phyloP scores from a whole-genome alignment of 768 basidiomycete species.

The Boletus patriciae region DNA sequence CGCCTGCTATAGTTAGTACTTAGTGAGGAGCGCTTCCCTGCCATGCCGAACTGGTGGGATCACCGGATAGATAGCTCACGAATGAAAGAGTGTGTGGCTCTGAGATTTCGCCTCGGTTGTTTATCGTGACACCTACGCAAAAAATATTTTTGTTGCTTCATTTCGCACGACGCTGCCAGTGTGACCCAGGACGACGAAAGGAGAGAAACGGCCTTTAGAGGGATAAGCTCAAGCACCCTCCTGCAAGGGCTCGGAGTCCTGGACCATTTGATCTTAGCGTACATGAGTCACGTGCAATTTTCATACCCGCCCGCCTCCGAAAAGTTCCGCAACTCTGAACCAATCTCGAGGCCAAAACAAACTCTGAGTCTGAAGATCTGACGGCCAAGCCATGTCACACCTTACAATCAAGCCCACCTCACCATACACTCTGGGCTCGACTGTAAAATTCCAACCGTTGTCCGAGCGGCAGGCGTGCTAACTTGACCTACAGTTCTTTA shows the following conservation, averaged over 20 bases:
- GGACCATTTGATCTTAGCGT: no score
- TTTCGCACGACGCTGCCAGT: neutral
- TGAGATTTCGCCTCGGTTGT: neutral
- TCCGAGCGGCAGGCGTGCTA: neutral
- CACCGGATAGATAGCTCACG: neutral
- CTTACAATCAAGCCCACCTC: conserved; percentile 41
- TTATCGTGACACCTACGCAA: neutral
- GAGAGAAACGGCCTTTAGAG: neutral
- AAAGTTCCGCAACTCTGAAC: neutral
- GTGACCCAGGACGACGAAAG: neutral
- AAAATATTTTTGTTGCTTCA: neutral
- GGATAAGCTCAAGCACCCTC: neutral
- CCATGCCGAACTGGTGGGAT: neutral
- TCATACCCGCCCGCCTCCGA: conserved; percentile 16
- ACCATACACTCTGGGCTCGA: conserved; percentile 38
- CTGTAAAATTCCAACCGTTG: conserved; percentile 34
- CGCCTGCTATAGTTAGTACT: neutral
- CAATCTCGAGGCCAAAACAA: neutral
- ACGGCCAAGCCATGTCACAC: conserved; percentile 41
- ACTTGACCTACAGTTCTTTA: conserved; percentile 39
- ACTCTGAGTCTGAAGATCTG: no score
- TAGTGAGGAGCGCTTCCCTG: neutral
- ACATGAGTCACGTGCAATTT: conserved; percentile 21
- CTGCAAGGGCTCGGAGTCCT: neutral
- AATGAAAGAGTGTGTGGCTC: neutral